Evolutionary conservation across 2,329 filamentous ascomycete species (phyloP), one percentile per base, ranked within the genome.

Genomic region (Fulvia fulva): DNA sequence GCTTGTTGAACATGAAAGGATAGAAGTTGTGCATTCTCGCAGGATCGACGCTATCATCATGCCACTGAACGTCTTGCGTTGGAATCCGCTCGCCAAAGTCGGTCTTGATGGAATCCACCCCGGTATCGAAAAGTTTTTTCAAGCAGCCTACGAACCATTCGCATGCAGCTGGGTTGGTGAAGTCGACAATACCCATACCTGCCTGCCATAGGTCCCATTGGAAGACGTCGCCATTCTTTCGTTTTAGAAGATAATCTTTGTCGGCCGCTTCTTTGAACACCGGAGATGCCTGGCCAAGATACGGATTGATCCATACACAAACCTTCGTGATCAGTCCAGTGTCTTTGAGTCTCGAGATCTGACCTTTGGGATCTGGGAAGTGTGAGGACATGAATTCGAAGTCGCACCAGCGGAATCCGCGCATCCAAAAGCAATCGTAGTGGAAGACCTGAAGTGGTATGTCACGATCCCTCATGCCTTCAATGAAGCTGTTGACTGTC

Each of bases 171-270:
- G 87, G 87, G 72, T 90, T 90, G 6, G 88, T 90, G 68, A 90
- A 87, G 68, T 90, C 87, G 14, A 90, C 78, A 1, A 90, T 76
- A 3, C 82, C 87, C 87, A 90, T 90, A 34, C 88, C 88, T 1
- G 87, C 86, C 70, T 90, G 87, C 88, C 88, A 90, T 44, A 88
- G 74, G 66, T 90, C 87, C 85, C 87, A 89, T 72, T 90, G 87
- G 83, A 85, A 90, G 22, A 90, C 75, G 61, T 87, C 84, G 12
- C 86, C 87, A 66, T 69, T 89, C 63, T 81, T 83, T 26, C 86
- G 82, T 76, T 86, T 87, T 58, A 90, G 78, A 19, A 90, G 79
- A 66, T 88, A 90, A 0, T 87, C 86, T 55, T 84, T 86, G 56
- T 83, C 80, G 43, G 81, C 82, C 43, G 86, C 87, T 61, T 85